These are phyloP conservation scores for Eurotiales sp. DNA, from an alignment of 2,329 filamentous ascomycete species.

Conservation along the genomic window DNA sequence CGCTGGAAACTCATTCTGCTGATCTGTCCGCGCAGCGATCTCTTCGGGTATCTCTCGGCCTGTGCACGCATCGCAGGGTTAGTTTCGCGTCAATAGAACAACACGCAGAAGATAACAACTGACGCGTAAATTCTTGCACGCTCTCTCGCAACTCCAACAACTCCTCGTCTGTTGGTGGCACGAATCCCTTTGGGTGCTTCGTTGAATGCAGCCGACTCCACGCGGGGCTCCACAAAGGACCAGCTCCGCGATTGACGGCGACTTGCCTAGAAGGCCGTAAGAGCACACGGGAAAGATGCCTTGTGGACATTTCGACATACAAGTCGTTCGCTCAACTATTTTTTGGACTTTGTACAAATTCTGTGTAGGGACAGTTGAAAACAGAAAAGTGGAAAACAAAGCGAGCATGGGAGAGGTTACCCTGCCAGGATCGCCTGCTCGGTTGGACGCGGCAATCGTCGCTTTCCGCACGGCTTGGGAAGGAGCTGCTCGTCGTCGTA, in stretches of 20 bases:
- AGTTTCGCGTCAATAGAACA: background rate
- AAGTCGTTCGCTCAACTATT: no score
- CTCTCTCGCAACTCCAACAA: conserved; percentile 76
- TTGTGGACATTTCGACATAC: conserved; percentile 28
- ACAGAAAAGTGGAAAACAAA: no score
- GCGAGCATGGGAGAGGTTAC: no score
- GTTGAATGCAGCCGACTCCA: conserved; percentile 12
- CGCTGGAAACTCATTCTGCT: conserved; percentile 78
- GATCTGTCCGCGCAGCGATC: conserved; percentile 77
- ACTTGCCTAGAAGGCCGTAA: conserved; percentile 16
- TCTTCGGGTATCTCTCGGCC: conserved; percentile 82
- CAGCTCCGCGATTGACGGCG: conserved; percentile 3
- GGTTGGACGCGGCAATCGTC: conserved; percentile 47
- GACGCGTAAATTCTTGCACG: conserved; percentile 79
- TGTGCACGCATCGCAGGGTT: conserved; percentile 17
- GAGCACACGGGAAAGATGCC: conserved; percentile 30
- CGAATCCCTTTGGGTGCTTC: conserved; percentile 64
- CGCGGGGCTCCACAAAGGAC: conserved; percentile 8
- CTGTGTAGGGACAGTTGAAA: background rate
- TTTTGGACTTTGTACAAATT: no score
- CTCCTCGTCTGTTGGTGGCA: conserved; percentile 66
- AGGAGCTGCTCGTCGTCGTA: background rate
- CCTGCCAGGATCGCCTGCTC: conserved; percentile 19
- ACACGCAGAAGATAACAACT: conserved; percentile 11
- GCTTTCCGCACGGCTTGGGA: conserved; percentile 22